phyloP scores from a whole-genome alignment of 2,329 filamentous ascomycete species.

The Stemphylium vesicarium region DNA sequence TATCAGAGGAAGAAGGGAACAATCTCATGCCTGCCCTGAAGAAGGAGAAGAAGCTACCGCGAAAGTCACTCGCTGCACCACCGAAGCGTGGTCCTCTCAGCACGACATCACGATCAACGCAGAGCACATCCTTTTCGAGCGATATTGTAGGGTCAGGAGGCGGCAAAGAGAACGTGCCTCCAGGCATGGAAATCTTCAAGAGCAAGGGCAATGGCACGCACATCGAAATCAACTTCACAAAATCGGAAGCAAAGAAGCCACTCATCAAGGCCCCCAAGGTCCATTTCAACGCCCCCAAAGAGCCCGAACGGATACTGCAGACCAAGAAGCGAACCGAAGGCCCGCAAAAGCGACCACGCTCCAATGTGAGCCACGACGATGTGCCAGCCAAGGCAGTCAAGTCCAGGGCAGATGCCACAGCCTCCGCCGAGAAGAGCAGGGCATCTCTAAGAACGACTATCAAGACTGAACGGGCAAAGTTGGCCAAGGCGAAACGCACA shows the following conservation, averaged over 20 bases:
- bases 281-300: slow-evolving; percentile 36
- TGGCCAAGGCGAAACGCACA: slow-evolving; percentile 26
- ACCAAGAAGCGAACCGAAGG: slow-evolving; percentile 34
- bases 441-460: slow-evolving; percentile 33
- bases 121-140: slow-evolving; percentile 49
- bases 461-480: slow-evolving; percentile 33
- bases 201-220: slow-evolving; percentile 35
- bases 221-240: slow-evolving; percentile 42
- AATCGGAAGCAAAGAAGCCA: slow-evolving; percentile 32
- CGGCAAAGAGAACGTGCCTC: slow-evolving; percentile 69
- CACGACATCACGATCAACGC: slow-evolving; percentile 46
- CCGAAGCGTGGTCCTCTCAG: slow-evolving; percentile 60
- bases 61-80: slow-evolving; percentile 54
- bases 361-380: slow-evolving; percentile 39
- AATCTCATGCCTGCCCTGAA: slow-evolving; percentile 39
- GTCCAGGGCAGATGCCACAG: slow-evolving; percentile 35
- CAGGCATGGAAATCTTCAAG: slow-evolving; percentile 48
- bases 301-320: slow-evolving; percentile 23
- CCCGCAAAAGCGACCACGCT: slow-evolving; percentile 42
- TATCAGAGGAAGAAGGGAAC: slow-evolving; percentile 48
- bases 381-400: slow-evolving; percentile 47
- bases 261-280: slow-evolving; percentile 34
- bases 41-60: slow-evolving; percentile 42
- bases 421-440: slow-evolving; percentile 33
- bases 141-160: slow-evolving; percentile 61